Evolutionary conservation across 2,329 filamentous ascomycete genomes (phyloP).

Genomic region (Microcera coccophila): DNA sequence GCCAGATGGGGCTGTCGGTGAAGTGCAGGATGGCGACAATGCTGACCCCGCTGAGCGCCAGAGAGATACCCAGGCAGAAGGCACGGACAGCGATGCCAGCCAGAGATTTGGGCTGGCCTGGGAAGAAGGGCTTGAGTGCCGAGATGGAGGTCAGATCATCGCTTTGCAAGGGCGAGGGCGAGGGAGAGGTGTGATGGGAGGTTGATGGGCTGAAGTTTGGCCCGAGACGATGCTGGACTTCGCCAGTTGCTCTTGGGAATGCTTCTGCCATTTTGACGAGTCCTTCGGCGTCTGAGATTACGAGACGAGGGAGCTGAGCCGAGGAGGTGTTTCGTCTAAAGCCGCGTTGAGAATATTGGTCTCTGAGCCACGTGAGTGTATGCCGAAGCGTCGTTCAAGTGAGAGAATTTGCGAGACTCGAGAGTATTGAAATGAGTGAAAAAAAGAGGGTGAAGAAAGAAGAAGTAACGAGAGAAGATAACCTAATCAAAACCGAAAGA

Average conservation of each 20-base stretch:
- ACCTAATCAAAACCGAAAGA: background rate
- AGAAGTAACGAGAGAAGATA: background rate
- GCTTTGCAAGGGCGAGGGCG: constrained; percentile 2
- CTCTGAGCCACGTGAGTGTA: background rate
- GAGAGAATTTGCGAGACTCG: background rate
- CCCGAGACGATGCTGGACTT: background rate
- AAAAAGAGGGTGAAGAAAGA: constrained; percentile 2
- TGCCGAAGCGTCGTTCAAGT: background rate
- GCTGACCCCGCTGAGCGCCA: constrained; percentile 35
- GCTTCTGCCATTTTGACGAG: background rate
- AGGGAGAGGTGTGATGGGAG: constrained; percentile 15
- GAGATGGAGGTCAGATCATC: background rate
- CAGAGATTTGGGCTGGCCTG: constrained; percentile 52
- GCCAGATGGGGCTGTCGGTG: constrained; percentile 52
- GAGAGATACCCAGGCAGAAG: constrained; percentile 48
- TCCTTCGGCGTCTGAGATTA: too few species aligned
- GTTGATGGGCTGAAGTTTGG: constrained; percentile 16
- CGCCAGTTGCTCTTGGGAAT: background rate
- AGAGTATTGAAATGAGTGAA: too few species aligned
- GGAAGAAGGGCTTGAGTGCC: constrained; percentile 35
- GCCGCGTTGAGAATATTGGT: background rate
- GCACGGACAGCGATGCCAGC: constrained; percentile 57
- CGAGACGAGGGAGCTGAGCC: too few species aligned
- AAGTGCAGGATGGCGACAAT: constrained; percentile 32
- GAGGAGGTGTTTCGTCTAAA: too few species aligned